These are phyloP conservation scores for Lumnitzera racemosa DNA, from an alignment of 345 rosid species.

Conservation along the genomic window DNA sequence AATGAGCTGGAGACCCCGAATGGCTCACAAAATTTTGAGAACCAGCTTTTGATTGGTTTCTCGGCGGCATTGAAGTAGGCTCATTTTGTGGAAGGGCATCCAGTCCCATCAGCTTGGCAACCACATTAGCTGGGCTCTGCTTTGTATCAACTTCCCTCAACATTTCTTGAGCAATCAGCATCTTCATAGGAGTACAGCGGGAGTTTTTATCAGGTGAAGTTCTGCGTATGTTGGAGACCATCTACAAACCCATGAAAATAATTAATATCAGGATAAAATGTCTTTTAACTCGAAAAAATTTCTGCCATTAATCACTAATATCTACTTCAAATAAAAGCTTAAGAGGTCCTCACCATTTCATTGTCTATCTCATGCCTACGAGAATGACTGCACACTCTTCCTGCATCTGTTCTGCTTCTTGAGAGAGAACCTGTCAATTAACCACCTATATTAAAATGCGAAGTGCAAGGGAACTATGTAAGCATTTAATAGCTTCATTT, in stretches of 20 bases:
- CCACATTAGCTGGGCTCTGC: slow-evolving; percentile 58
- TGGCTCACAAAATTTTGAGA: slow-evolving; percentile 41
- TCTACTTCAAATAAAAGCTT: slow-evolving; percentile 14
- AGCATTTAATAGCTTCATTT: neutral
- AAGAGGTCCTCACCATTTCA: slow-evolving; percentile 30
- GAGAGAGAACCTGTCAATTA: slow-evolving; percentile 41
- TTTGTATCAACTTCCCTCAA: slow-evolving; percentile 53
- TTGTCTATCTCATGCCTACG: slow-evolving; percentile 51
- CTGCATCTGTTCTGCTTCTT: slow-evolving; percentile 63
- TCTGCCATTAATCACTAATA: slow-evolving; percentile 13
- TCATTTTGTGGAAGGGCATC: slow-evolving; percentile 65
- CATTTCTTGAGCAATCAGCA: slow-evolving; percentile 77
- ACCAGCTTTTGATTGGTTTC: slow-evolving; percentile 46
- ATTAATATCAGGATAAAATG: neutral
- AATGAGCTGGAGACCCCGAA: slow-evolving; percentile 26
- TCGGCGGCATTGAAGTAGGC: slow-evolving; percentile 31
- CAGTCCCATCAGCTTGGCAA: slow-evolving; percentile 97
- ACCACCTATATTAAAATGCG: slow-evolving; percentile 19
- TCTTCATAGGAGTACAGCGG: slow-evolving; percentile 69
- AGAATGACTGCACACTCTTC: slow-evolving; percentile 35
- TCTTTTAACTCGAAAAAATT: too few relatives aligned
- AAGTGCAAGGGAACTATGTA: neutral
- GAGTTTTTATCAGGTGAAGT: slow-evolving; percentile 46
- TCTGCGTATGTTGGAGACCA: slow-evolving; percentile 52
- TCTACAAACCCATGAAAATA: slow-evolving; percentile 29